These are phyloP conservation scores for Colletotrichum somersetense DNA, from an alignment of 2,329 filamentous ascomycete species.

Conservation along the genomic window DNA sequence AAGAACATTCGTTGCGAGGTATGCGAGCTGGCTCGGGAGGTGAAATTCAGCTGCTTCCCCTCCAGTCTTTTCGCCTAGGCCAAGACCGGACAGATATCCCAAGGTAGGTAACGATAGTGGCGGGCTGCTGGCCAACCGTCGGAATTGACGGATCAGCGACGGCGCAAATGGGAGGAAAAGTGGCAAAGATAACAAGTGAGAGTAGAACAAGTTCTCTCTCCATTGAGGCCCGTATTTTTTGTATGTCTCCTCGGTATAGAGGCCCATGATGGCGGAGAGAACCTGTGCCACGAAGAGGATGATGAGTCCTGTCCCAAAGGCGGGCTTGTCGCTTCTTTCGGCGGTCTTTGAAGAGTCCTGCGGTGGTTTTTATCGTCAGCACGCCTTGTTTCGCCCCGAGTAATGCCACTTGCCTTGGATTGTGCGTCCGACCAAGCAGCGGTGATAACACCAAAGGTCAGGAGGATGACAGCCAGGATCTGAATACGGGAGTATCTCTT, in stretches of 20 bases:
- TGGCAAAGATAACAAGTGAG: slow-evolving; percentile 79
- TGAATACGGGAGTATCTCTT: slow-evolving; percentile 87
- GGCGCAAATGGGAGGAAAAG: slow-evolving; percentile 81
- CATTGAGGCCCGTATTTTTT: slow-evolving; percentile 87
- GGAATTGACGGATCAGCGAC: slow-evolving; percentile 74
- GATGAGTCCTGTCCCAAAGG: slow-evolving; percentile 77
- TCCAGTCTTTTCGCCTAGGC: slow-evolving; percentile 54
- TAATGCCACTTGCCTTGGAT: slow-evolving; percentile 72
- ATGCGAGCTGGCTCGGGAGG: slow-evolving; percentile 78
- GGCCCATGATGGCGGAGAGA: slow-evolving; percentile 91
- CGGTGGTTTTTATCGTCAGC: neutral
- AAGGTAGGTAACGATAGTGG: slow-evolving; percentile 62
- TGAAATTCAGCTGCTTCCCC: slow-evolving; percentile 54
- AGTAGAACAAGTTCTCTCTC: slow-evolving; percentile 97
- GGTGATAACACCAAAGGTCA: slow-evolving; percentile 88
- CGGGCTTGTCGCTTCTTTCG: slow-evolving; percentile 46
- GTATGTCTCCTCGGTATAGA: slow-evolving; percentile 95
- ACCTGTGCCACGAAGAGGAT: slow-evolving; percentile 91
- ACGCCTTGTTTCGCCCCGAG: neutral
- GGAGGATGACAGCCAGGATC: slow-evolving; percentile 81
- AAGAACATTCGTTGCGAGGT: slow-evolving; percentile 80
- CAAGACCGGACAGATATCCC: slow-evolving; percentile 45
- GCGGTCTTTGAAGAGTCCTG: slow-evolving; percentile 22
- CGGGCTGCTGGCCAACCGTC: slow-evolving; percentile 72
- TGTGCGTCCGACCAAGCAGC: slow-evolving; percentile 92